Conservation (phyloP, 352 stramenopile genomes). For the Phytophthora idaei region DNA sequence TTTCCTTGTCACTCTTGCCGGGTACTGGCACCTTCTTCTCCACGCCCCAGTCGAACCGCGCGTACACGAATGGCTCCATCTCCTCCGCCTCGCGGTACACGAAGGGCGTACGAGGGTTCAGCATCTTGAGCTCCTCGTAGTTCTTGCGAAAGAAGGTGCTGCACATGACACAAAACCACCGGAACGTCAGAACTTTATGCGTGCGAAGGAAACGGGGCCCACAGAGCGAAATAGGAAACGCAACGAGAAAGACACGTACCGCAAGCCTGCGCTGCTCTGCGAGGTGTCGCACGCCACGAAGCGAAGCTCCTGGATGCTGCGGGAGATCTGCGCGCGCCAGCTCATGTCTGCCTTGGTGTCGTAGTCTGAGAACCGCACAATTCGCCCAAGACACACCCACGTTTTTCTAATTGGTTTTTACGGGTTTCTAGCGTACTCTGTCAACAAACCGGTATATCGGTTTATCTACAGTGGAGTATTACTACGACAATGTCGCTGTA, state of each 20-base stretch:
- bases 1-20: slow-evolving; percentile 87
- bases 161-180: slow-evolving; percentile 11
- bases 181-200: slow-evolving; percentile 9
- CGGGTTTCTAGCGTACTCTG: too few relatives aligned
- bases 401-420: too few relatives aligned
- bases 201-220: too few relatives aligned
- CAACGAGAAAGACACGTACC: slow-evolving; percentile 45
- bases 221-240: not conserved
- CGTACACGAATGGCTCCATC: slow-evolving; percentile 90
- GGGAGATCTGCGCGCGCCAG: slow-evolving; percentile 89
- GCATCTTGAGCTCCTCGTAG: slow-evolving; percentile 89
- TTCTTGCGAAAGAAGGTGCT: slow-evolving; percentile 89
- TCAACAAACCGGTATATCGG: too few relatives aligned
- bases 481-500: too few relatives aligned
- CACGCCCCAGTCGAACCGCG: slow-evolving; percentile 83
- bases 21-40: slow-evolving; percentile 85
- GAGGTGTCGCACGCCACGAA: slow-evolving; percentile 87
- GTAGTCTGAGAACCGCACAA: slow-evolving; percentile 18
- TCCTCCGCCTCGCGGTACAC: slow-evolving; percentile 89
- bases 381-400: not conserved
- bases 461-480: too few relatives aligned
- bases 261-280: slow-evolving; percentile 81
- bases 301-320: slow-evolving; percentile 82
- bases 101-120: slow-evolving; percentile 84
- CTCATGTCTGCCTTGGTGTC: slow-evolving; percentile 57